Conservation (phyloP, 2,329 filamentous ascomycete genomes). For the Penicillium sp. region DNA sequence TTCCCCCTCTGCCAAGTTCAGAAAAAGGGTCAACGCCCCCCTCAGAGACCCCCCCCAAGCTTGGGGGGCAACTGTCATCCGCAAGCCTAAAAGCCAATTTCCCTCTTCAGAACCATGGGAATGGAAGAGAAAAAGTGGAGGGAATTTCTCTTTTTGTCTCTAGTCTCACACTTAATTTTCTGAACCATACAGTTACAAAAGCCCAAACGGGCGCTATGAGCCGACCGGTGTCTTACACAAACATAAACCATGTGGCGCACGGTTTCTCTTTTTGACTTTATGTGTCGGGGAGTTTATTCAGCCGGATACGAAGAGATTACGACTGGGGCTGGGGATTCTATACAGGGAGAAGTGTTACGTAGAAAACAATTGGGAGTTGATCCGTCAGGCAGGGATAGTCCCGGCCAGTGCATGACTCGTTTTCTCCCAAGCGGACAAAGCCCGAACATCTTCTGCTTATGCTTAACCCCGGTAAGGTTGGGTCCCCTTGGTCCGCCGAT, state of each 20-base stretch:
- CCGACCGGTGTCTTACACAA: constrained; percentile 14
- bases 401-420: constrained; percentile 23
- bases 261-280: constrained; percentile 15
- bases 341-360: not conserved
- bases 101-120: constrained; percentile 16
- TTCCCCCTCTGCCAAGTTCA: not conserved
- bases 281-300: constrained; percentile 18
- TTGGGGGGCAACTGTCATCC: constrained; percentile 20
- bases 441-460: constrained; percentile 30
- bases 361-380: constrained; percentile 6
- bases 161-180: constrained; percentile 11
- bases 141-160: constrained; percentile 1
- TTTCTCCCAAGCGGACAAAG: constrained; percentile 24
- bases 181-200: not conserved
- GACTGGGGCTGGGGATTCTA: not conserved
- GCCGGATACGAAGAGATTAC: constrained; percentile 20
- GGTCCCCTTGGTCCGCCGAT: constrained; percentile 26
- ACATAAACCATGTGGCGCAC: constrained; percentile 24
- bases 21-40: not conserved
- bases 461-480: constrained; percentile 43
- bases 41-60: not conserved
- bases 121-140: not conserved
- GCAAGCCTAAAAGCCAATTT: constrained; percentile 22
- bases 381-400: constrained; percentile 22
- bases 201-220: constrained; percentile 11